A percentile compares a stretch with the other conserved stretches of the same genome.
Conservation (phyloP, 352 stramenopile genomes). For the Phytophthora nicotianae region DNA sequence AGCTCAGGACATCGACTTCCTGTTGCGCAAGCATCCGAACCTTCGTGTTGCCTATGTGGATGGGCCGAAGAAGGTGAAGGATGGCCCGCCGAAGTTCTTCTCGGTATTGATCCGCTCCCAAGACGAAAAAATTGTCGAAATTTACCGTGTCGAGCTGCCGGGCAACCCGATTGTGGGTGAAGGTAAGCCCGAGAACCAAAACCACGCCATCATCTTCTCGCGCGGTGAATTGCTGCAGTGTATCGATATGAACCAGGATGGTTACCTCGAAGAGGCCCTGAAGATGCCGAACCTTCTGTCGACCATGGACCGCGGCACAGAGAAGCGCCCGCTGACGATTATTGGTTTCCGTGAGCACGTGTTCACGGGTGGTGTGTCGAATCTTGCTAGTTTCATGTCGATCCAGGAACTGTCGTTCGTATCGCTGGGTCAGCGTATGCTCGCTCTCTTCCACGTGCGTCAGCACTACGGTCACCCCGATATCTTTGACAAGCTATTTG, state of each 20-base stretch:
- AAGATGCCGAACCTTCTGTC: constrained; percentile 87
- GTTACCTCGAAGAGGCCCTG: constrained; percentile 76
- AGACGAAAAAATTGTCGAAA: constrained; percentile 75
- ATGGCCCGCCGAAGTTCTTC: constrained; percentile 81
- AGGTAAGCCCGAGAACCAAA: constrained; percentile 89
- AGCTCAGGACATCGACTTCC: constrained; percentile 75
- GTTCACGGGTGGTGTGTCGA: constrained; percentile 84
- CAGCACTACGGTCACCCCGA: constrained; percentile 89
- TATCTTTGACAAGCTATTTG: constrained; percentile 90
- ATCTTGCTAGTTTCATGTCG: constrained; percentile 87
- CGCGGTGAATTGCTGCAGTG: constrained; percentile 81
- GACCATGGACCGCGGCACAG: constrained; percentile 72
- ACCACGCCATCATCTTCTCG: constrained; percentile 86
- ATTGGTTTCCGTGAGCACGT: constrained; percentile 89
- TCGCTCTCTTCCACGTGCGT: constrained; percentile 75
- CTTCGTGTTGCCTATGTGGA: constrained; percentile 82
- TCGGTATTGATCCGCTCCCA: constrained; percentile 76
- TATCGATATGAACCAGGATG: constrained; percentile 92
- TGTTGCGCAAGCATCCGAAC: constrained; percentile 75
- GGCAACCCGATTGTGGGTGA: constrained; percentile 83
- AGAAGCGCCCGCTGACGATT: constrained; percentile 80
- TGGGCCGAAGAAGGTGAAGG: constrained; percentile 86
- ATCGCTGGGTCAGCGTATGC: constrained; percentile 82
- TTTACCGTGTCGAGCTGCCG: constrained; percentile 80
- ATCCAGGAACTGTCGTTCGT: constrained; percentile 88